Base-by-base conservation (phyloP, 495 filamentous ascomycete species). In the Cudoniella acicularis region DNA sequence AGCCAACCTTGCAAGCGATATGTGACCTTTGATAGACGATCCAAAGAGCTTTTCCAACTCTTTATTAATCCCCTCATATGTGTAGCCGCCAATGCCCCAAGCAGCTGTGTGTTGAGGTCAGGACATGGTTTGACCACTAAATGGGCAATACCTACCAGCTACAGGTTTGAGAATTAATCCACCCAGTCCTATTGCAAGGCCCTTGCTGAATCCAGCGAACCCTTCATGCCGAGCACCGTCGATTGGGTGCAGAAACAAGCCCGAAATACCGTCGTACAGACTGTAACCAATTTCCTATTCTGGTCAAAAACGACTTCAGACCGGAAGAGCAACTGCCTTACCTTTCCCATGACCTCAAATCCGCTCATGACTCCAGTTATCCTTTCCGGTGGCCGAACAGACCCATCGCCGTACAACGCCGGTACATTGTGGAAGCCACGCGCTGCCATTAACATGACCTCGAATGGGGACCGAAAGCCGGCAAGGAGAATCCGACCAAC, bases 121-220 rank as follows among this genome's bases (percentile, higher is more conserved):
- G n/a, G n/a, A n/a, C n/a, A n/a, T n/a, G n/a, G n/a, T n/a, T n/a
- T n/a, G n/a, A n/a, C n/a, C n/a, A n/a, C n/a, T n/a, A n/a, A n/a
- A n/a, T n/a, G n/a, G n/a, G n/a, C n/a, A n/a, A n/a, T n/a, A n/a
- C n/a, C n/a, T n/a, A n/a, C n/a, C n/a, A n/a, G n/a, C n/a, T n/a
- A n/a, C n/a, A n/a, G n/a, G n/a, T n/a, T n/a, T n/a, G n/a, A n/a
- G n/a, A n/a, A 50, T 25, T 30, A 60, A 41, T 49, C 88, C 88
- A 16, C 85, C 87, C 23, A 90, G 77, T 1, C 85, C 88, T 65
- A 88, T 90, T 0, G 83, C 87, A 36, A 91, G 69, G 0, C 88
- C 88, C 64, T 89, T 90, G 16, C 88, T 26, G 9, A 90, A 75
- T 10, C 88, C 88, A 2, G 17, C 43, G 13, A 21, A 20, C 2